A percentile compares a stretch with the other conserved stretches of the same genome.
phyloP scores from a whole-genome alignment of 805 yeast genomes.

The Yarrowia divulgata region DNA sequence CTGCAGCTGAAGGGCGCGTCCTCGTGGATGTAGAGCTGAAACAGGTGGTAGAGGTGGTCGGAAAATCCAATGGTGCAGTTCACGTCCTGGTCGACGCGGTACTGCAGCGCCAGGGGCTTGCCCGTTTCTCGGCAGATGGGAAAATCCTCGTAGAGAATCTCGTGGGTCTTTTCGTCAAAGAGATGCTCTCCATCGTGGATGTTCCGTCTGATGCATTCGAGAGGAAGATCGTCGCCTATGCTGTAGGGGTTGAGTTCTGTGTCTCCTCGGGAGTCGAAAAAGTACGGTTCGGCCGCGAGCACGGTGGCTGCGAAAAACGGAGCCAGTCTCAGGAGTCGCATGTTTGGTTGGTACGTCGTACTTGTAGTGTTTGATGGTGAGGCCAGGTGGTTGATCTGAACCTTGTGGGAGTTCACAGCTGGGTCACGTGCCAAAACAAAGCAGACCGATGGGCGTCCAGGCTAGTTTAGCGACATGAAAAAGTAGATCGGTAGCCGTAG shows the following conservation, averaged over 20 bases:
- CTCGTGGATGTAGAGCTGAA: conserved; percentile 78
- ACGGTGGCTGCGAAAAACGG: conserved; percentile 24
- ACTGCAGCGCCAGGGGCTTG: conserved; percentile 62
- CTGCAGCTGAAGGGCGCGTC: conserved; percentile 79
- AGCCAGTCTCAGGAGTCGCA: conserved; percentile 29
- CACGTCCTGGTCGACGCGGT: conserved; percentile 57
- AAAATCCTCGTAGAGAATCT: conserved; percentile 62
- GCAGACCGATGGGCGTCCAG: conserved; percentile 2
- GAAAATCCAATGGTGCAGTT: conserved; percentile 68
- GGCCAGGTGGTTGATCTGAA: conserved; percentile 38
- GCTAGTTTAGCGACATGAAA: conserved; percentile 12
- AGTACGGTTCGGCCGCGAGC: conserved; percentile 28
- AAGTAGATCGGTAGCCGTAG: too few relatives aligned
- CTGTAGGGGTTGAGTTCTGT: conserved; percentile 31
- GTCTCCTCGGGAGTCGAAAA: conserved; percentile 30
- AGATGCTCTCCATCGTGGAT: conserved; percentile 80
- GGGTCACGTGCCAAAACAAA: conserved; percentile 35
- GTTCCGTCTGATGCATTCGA: conserved; percentile 70
- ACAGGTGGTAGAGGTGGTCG: conserved; percentile 73
- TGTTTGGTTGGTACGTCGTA: too few relatives aligned
- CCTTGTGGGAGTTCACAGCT: conserved; percentile 9
- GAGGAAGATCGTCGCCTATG: conserved; percentile 44
- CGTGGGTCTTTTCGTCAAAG: conserved; percentile 63
- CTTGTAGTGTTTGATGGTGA: conserved; percentile 27
- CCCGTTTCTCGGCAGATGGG: conserved; percentile 72